phyloP scores from a whole-genome alignment of 106 monocot species.

The Dendrobium huoshanense region DNA sequence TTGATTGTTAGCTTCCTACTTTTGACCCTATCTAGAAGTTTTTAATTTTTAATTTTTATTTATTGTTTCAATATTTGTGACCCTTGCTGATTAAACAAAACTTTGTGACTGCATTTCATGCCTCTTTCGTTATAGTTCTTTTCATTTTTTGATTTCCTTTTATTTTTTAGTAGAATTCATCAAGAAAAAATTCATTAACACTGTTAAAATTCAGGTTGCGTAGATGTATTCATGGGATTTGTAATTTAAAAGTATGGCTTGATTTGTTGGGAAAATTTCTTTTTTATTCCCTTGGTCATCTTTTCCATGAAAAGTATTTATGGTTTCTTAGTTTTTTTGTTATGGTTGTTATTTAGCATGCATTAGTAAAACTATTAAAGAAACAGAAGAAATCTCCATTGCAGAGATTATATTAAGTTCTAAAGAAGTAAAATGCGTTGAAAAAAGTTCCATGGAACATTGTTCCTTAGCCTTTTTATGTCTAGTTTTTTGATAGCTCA shows the following conservation, averaged over 20 bases:
- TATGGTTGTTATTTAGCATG: not conserved
- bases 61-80: not conserved
- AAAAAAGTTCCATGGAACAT: not conserved
- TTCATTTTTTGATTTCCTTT: not conserved
- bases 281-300: not conserved
- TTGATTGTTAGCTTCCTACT: not conserved
- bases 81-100: not conserved
- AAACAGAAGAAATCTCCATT: not conserved
- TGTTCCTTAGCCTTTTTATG: not conserved
- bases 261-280: not conserved
- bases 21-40: not conserved
- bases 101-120: not conserved
- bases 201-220: slow-evolving; percentile 1
- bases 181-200: not conserved
- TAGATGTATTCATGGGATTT: not conserved
- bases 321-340: not conserved
- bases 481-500: not conserved
- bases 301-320: not conserved
- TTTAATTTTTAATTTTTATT: not conserved
- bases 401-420: not conserved
- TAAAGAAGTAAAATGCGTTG: not conserved
- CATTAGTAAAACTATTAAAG: not conserved
- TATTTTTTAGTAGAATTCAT: not conserved
- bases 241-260: not conserved
- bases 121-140: not conserved